phyloP scores from a whole-genome alignment of 2,329 filamentous ascomycete species.

The Penicillium sp. region DNA sequence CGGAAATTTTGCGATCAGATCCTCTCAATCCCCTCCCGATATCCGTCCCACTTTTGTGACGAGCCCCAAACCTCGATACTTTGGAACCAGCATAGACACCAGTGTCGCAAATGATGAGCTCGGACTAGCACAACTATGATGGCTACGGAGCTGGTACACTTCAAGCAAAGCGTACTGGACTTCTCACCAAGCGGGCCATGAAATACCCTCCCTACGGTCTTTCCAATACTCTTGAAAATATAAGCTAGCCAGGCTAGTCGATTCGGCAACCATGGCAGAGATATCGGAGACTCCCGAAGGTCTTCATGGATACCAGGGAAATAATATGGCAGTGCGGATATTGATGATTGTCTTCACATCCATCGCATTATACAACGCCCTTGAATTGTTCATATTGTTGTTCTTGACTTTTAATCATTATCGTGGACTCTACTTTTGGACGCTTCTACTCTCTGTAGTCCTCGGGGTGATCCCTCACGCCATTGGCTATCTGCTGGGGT shows the following conservation, averaged over 20 bases:
- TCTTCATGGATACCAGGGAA: constrained; percentile 27
- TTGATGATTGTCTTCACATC: constrained; percentile 34
- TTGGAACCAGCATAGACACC: background rate
- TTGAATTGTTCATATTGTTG: constrained; percentile 41
- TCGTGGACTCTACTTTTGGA: constrained; percentile 44
- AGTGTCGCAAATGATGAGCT: constrained; percentile 8
- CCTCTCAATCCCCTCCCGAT: background rate
- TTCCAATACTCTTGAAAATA: background rate
- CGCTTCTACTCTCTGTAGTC: constrained; percentile 36
- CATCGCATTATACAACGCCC: constrained; percentile 50
- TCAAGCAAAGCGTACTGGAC: constrained; percentile 7
- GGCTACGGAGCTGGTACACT: constrained; percentile 10
- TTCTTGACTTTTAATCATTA: constrained; percentile 40
- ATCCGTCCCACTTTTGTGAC: background rate
- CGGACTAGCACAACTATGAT: constrained; percentile 11
- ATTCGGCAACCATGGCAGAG: constrained; percentile 3
- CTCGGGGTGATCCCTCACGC: constrained; percentile 38
- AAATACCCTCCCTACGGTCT: background rate
- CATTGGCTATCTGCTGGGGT: constrained; percentile 41
- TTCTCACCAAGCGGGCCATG: constrained; percentile 4
- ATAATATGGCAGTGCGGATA: constrained; percentile 24
- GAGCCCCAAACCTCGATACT: background rate
- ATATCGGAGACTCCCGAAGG: constrained; percentile 29
- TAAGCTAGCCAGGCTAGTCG: background rate
- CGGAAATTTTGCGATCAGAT: too few species aligned